Evolutionary conservation across 2,329 filamentous ascomycete species (phyloP).

Genomic region (Orbilia quercus): DNA sequence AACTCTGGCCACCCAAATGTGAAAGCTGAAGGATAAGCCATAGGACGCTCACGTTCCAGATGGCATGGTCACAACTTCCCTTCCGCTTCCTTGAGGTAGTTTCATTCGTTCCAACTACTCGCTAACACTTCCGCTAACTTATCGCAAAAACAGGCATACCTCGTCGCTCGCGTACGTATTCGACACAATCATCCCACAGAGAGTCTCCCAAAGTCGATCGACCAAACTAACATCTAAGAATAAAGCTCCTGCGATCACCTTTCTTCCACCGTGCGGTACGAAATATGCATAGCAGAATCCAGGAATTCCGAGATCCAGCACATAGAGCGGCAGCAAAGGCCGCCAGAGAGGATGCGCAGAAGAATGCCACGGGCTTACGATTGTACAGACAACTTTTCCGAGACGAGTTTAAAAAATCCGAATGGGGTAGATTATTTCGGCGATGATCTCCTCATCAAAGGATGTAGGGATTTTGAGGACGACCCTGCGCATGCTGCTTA

Average conservation of each 20-base stretch:
- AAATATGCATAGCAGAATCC: constrained; percentile 40
- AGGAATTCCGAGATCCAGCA: constrained; percentile 41
- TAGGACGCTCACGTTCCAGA: constrained; percentile 22
- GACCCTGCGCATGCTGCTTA: too few species aligned
- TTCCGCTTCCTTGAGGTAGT: constrained; percentile 49
- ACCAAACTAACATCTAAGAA: constrained; percentile 9
- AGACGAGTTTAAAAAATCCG: constrained; percentile 50
- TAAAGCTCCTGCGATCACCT: constrained; percentile 45
- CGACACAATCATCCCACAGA: background rate
- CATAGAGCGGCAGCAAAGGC: constrained; percentile 33
- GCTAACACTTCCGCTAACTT: constrained; percentile 14
- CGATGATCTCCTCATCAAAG: constrained; percentile 18
- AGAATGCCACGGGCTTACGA: constrained; percentile 33
- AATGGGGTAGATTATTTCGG: constrained; percentile 46
- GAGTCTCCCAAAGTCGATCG: background rate
- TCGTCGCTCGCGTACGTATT: constrained; percentile 44
- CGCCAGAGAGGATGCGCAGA: constrained; percentile 31
- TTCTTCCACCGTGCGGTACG: constrained; percentile 51
- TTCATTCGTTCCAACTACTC: background rate
- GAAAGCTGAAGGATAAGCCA: background rate
- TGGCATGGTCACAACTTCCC: constrained; percentile 49
- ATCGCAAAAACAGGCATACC: constrained; percentile 39
- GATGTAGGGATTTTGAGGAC: too few species aligned
- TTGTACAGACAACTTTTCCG: constrained; percentile 45
- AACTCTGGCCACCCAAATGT: constrained; percentile 29